Conservation (phyloP, 768 basidiomycete species). For the Calocybe gangraenosa region DNA sequence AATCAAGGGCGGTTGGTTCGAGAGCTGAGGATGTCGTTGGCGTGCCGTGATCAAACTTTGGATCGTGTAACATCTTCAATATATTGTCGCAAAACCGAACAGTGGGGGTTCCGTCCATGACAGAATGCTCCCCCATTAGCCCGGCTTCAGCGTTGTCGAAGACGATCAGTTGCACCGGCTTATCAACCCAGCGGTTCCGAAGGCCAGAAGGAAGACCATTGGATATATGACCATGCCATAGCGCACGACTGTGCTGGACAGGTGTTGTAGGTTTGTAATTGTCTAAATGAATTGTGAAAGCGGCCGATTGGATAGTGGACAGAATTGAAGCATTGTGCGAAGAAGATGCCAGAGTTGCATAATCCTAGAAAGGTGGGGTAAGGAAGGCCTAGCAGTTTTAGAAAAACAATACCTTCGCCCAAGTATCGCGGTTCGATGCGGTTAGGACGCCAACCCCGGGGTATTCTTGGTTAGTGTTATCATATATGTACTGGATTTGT, state of each 20-base stretch:
- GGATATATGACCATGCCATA: conserved; percentile 79
- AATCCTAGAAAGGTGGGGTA: conserved; percentile 44
- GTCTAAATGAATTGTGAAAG: conserved; percentile 83
- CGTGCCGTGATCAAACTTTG: conserved; percentile 61
- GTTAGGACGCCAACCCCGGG: conserved; percentile 77
- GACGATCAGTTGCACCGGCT: conserved; percentile 83
- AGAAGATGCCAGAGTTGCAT: conserved; percentile 52
- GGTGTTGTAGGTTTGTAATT: conserved; percentile 46
- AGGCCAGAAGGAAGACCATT: conserved; percentile 50
- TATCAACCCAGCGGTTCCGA: conserved; percentile 83
- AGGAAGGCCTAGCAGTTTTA: conserved; percentile 1
- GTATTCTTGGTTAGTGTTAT: conserved; percentile 56
- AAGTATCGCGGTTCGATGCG: conserved; percentile 77
- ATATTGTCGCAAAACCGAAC: conserved; percentile 69
- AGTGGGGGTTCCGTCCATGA: conserved; percentile 88
- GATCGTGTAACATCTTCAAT: conserved; percentile 53
- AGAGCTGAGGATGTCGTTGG: conserved; percentile 18
- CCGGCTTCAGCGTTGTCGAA: conserved; percentile 81
- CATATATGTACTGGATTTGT: conserved; percentile 69
- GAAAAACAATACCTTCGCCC: conserved; percentile 65
- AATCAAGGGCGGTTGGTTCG: conserved; percentile 55
- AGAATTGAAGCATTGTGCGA: conserved; percentile 62
- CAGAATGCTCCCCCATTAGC: conserved; percentile 89
- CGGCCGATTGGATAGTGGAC: conserved; percentile 75
- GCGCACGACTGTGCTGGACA: conserved; percentile 58